Base-by-base conservation (phyloP, 345 rosid species). In the Iberis pinnata region DNA sequence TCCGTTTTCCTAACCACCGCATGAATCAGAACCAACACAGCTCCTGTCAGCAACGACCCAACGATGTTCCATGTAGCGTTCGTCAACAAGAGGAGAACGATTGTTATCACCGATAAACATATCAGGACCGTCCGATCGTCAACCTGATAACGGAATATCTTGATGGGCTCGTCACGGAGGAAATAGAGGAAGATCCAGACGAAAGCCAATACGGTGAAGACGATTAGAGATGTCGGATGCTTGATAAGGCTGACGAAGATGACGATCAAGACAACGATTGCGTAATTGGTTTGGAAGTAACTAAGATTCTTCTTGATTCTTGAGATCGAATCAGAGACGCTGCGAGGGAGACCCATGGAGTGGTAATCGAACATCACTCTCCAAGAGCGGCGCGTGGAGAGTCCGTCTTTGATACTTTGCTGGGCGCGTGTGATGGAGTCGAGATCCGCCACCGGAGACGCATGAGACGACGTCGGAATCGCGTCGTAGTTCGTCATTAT, bases 401-500 rank as follows among this genome's bases (percentile, higher is more conserved):
- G 69, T 27, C 86, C 84, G 15, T 70, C 75, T 63, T 61, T 75
- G 53, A 89, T 62, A 8, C 82, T 79, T 17, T 70, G 73, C 53
- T 82, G 82, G 37, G 90, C 78, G 45, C 82, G 78, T 53, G 90
- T 73, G 35, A 86, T 46, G 62, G 59, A 80, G 4, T 78, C 83
- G 9, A 65, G 70, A 48, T 74, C 81, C 1, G 64, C 4, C 41
- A 50, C 14, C 45, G 64, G 50, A 0, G 65, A 68, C 1, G 78
- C 49, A 1, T 80, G 45, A n/a, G 97, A 60, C 47, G 93, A 73
- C 54, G 88, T 73, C 9, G 94, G 90, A 36, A 89, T 89, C 17
- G 95, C 71, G 61, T 88, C 90, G 78, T 89, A 89, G 42, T 48
- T 67, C 8, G 94, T 65, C 95, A 83, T 87, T 18, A 10, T 25